Base-by-base conservation (phyloP, 78 protist genomes). In the Emiliania huxleyi region DNA sequence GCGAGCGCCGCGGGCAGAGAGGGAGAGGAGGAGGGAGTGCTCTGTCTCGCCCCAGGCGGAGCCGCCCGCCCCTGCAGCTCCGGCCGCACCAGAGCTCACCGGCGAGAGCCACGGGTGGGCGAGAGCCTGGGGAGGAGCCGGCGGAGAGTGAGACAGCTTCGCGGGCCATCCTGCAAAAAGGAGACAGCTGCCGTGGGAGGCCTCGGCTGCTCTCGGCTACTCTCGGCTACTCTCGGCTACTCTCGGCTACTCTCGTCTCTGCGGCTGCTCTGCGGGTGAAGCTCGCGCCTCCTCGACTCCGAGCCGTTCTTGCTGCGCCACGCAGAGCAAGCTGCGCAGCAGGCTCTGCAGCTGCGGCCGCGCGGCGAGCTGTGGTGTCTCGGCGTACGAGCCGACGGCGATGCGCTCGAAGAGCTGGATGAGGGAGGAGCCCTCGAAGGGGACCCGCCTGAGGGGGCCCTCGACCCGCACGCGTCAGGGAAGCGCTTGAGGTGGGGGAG, bases 381-480 rank as follows among this genome's bases (percentile, higher is more conserved):
- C 44, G 37, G 37, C 0, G 69, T 81, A 93, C 62, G 48, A 69
- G 62, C 93, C 94, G 33, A 26, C 19, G 15, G 42, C 87, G 56
- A 95, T 96, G 71, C 23, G 45, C 55, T 95, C 93, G 35, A 75
- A 92, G 84, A 96, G 69, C 23, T 95, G 29, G 40, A 46, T 45
- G 19, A 91, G 92, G 2, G 62, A 48, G 44, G 55, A 40, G 15
- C 96, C 97, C 8, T 12, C 18, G 69, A 96, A 96, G 44, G 97
- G 97, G 6, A 95, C 84, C 94, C n/a, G n/a, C n/a, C n/a, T n/a
- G n/a, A n/a, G n/a, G n/a, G n/a, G n/a, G n/a, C n/a, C n/a, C n/a
- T n/a, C n/a, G n/a, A n/a, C n/a, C n/a, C n/a, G n/a, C n/a, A n/a
- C n/a, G n/a, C n/a, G n/a, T n/a, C n/a, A n/a, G n/a, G n/a, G n/a